phyloP scores from a whole-genome alignment of 2,329 filamentous ascomycete species.

The Paraphaeosphaeria minitans region DNA sequence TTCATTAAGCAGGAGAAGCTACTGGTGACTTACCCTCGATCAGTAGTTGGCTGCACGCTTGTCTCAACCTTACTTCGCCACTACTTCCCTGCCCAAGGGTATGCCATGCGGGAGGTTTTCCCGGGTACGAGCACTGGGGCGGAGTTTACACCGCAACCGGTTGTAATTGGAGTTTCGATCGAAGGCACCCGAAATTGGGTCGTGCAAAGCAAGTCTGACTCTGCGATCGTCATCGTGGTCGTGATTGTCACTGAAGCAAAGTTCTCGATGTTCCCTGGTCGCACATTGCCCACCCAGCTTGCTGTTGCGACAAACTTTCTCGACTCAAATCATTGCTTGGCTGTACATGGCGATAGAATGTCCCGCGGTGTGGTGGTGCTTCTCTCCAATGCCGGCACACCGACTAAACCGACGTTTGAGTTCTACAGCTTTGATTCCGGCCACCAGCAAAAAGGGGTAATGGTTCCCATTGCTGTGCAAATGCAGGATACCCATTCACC shows the following conservation, averaged over 20 bases:
- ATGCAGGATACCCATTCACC: neutral
- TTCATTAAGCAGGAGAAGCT: neutral
- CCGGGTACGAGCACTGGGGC: neutral
- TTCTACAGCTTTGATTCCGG: constrained; percentile 15
- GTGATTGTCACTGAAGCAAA: neutral
- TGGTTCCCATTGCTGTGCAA: constrained; percentile 5
- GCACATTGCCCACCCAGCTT: neutral
- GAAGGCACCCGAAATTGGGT: neutral
- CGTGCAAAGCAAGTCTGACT: neutral
- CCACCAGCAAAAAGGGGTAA: neutral
- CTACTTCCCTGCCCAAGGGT: constrained; percentile 8
- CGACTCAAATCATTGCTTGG: neutral
- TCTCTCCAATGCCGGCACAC: neutral
- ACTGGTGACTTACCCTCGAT: neutral
- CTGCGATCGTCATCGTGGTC: neutral
- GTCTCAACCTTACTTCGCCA: constrained; percentile 1
- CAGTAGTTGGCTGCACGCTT: constrained; percentile 4
- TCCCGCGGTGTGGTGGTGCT: constrained; percentile 8
- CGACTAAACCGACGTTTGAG: constrained; percentile 10
- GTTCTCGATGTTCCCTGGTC: neutral
- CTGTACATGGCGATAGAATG: neutral
- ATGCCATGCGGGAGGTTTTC: neutral
- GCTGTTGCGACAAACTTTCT: neutral
- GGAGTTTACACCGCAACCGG: neutral
- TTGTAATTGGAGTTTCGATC: neutral